Base-by-base conservation (phyloP, 1,284 basidiomycete genomes). In the Apiotrichum veenhuisii region DNA sequence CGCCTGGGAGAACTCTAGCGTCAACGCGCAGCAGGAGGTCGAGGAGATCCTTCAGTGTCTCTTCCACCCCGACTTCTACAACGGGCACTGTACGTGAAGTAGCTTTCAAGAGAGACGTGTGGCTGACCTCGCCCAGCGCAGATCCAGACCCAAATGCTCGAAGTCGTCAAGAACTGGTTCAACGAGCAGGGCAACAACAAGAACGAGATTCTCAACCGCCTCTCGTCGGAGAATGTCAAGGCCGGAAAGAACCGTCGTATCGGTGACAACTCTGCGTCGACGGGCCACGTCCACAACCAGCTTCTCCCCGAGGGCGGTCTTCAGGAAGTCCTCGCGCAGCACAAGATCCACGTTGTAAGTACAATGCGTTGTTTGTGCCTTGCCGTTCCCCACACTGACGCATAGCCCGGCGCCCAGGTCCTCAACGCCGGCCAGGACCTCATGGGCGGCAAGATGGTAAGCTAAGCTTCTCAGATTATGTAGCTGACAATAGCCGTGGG, bases 1-100 rank as follows among this genome's bases (percentile, higher is more conserved):
- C 66, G 91, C 91, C 1, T 96, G 93, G 92, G 87, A 89, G 64
- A 85, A 91, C 66, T 72, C 66, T 40, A 83, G 81, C 1, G 73
- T 85, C 46, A 84, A 87, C 66, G 81, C 85, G 7, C 79, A 82
- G 57, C 76, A 82, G 42, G 71, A 84, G 9, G 84, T 82, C 1
- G 86, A 89, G 52, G 85, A 89, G 26, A 80, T 89, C 56, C 76
- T 91, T 7, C 80, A 87, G 64, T 87, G 85, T 77, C 75, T 94
- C 82, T 90, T 93, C 82, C 90, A 48, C 94, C 72, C 91, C 90
- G 87, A 90, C 67, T 94, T 90, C 80, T 83, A 86, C 70, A 81
- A 87, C 70, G 74, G 77, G 15, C 77, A 80, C 64, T 75, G 69
- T 73, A 38, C n/a, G n/a, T n/a, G n/a, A n/a, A n/a, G n/a, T n/a